These are phyloP conservation scores for Tolypocladium endophyticum DNA, from an alignment of 2,329 filamentous ascomycete species.

Conservation along the genomic window DNA sequence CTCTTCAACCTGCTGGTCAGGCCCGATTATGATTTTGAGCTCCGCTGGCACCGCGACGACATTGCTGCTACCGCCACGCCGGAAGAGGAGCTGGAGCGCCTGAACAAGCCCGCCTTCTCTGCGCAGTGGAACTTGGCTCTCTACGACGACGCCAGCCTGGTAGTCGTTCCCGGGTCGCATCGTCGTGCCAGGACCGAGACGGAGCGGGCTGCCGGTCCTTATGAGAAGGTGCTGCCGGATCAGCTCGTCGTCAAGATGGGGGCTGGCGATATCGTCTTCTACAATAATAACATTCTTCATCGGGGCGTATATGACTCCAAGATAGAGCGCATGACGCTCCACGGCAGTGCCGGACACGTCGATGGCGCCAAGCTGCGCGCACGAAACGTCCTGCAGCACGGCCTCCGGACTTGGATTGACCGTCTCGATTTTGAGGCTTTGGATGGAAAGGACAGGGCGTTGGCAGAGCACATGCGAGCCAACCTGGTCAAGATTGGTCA, in stretches of 20 bases:
- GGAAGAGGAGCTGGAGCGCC: conserved; percentile 54
- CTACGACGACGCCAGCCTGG: conserved; percentile 60
- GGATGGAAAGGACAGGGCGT: conserved; percentile 27
- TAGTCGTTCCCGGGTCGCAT: conserved; percentile 73
- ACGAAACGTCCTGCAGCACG: conserved; percentile 67
- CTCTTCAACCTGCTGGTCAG: conserved; percentile 80
- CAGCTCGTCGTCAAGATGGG: conserved; percentile 56
- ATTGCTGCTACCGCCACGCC: conserved; percentile 54
- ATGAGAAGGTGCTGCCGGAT: conserved; percentile 47
- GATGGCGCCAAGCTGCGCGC: conserved; percentile 45
- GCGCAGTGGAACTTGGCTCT: conserved; percentile 84
- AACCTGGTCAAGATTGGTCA: conserved; percentile 52
- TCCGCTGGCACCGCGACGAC: conserved; percentile 82
- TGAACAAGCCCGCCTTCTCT: conserved; percentile 55
- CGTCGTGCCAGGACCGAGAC: conserved; percentile 54
- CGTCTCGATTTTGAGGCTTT: conserved; percentile 43
- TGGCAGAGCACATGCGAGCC: conserved; percentile 54
- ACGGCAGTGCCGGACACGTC: conserved; percentile 58
- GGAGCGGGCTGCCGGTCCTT: conserved; percentile 59
- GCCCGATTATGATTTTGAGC: conserved; percentile 58
- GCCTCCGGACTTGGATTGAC: conserved; percentile 56
- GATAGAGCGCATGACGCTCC: conserved; percentile 58
- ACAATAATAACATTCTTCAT: conserved; percentile 82
- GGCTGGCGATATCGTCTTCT: conserved; percentile 75
- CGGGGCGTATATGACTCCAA: conserved; percentile 51